Base-by-base conservation (phyloP, 352 stramenopile genomes). In the Phytophthora pisi region DNA sequence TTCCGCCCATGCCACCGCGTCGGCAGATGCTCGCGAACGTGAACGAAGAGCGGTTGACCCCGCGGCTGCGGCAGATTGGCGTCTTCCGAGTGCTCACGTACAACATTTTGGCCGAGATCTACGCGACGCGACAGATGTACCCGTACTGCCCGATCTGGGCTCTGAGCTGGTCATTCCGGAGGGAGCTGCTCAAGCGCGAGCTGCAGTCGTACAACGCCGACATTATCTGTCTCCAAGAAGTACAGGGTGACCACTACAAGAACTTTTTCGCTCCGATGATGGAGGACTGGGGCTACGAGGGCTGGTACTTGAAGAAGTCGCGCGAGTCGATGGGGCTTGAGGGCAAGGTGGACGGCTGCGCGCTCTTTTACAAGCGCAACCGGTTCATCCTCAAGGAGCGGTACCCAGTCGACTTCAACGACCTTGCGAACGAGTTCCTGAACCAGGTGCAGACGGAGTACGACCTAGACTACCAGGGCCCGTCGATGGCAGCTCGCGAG, bases 191-290 rank as follows among this genome's bases (percentile, higher is more conserved):
- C 7, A 79, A 89, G 36, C 79, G 91, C 10, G 95, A 99, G 74
- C 67, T 99, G 51, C 82, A 95, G 62, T 81, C 89, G 49, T 94
- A 95, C 66, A 93, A 97, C 60, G 93, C 93, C 23, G 98, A 99
- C 76, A 94, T 99, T 45, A 80, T 99, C 42, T 99, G 97, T 74
- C 83, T 99, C 57, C 88, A 96, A 81, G 98, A 99, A 78, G 96
- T 99, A 6, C 97, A 99, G 89, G 95, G 94, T 4, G 97, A 99
- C 68, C 96, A 99, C 64, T 99, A 99, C 77, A 98, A 99, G 69
- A 94, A 89, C 61, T 97, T 98, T 76, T 90, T 99, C 59, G 92
- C 98, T 57, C 95, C 95, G 20, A 86, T 98, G 68, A 97, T 99
- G 83, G 80, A 87, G 23, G 91, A 98, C 38, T 90, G 86, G 70